These are phyloP conservation scores for Phaeosphaeriaceae sp. DNA, from an alignment of 2,329 filamentous ascomycete genomes.

Conservation along the genomic window DNA sequence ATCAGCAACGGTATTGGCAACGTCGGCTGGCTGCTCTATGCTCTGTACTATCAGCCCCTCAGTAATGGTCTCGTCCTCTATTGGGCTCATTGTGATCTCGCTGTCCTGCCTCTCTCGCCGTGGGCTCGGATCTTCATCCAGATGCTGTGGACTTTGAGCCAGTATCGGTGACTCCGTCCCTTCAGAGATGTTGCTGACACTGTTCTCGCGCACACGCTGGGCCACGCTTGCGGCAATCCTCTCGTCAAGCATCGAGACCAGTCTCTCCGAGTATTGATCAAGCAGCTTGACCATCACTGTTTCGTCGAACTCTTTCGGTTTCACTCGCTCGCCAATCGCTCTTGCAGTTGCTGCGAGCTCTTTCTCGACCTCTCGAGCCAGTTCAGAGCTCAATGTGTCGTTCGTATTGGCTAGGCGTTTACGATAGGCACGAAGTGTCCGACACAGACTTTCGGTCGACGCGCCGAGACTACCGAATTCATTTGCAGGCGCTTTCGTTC, in stretches of 20 bases:
- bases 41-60: constrained; percentile 13
- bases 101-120: constrained; percentile 12
- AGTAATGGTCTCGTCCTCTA: constrained; percentile 9
- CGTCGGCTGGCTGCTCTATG: constrained; percentile 6
- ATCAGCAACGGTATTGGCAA: neutral
- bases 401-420: constrained; percentile 62
- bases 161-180: constrained; percentile 19
- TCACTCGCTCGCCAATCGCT: constrained; percentile 52
- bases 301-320: constrained; percentile 52
- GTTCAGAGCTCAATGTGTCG: constrained; percentile 54
- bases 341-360: constrained; percentile 61
- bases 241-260: constrained; percentile 75
- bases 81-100: constrained; percentile 2
- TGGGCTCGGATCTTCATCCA: constrained; percentile 9
- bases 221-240: constrained; percentile 61
- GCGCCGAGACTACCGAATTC: constrained; percentile 45
- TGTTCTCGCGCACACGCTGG: constrained; percentile 42
- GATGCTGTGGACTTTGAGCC: constrained; percentile 9
- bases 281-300: constrained; percentile 63
- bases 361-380: constrained; percentile 62
- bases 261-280: constrained; percentile 76
- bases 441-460: constrained; percentile 63
- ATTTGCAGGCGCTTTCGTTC: constrained; percentile 50
- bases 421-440: constrained; percentile 64
- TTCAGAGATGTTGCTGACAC: constrained; percentile 32